These are phyloP conservation scores for Nakaseomyces nivariensis DNA, from an alignment of 1,139 yeast species.

Conservation along the genomic window DNA sequence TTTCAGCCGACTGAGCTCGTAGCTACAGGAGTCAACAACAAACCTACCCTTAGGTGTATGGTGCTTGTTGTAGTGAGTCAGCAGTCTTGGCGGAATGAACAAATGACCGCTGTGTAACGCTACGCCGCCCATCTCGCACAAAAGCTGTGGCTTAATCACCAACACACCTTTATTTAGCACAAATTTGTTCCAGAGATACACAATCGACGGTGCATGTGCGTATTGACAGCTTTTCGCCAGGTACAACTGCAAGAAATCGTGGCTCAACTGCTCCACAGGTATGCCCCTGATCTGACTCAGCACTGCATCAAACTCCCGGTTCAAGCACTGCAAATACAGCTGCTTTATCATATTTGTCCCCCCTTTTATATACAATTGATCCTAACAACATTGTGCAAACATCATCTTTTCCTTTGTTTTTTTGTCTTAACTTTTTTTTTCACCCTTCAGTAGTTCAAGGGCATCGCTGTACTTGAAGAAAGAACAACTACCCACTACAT, in stretches of 20 bases:
- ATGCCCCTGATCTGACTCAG: slow-evolving; percentile 10
- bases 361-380: too few relatives aligned
- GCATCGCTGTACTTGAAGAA: too few relatives aligned
- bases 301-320: slow-evolving; percentile 18
- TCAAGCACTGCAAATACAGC: slow-evolving; percentile 17
- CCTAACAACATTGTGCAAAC: too few relatives aligned
- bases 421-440: too few relatives aligned
- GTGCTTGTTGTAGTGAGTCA: slow-evolving; percentile 13
- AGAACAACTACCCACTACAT: too few relatives aligned
- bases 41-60: slow-evolving; percentile 1
- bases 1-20: slow-evolving; percentile 19
- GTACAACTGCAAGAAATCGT: slow-evolving; percentile 17
- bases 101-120: slow-evolving; percentile 16
- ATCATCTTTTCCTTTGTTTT: too few relatives aligned
- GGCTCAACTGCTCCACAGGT: slow-evolving; percentile 17
- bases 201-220: slow-evolving; percentile 22
- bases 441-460: too few relatives aligned
- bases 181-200: slow-evolving; percentile 25
- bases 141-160: slow-evolving; percentile 15
- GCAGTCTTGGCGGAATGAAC: slow-evolving; percentile 18
- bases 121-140: slow-evolving; percentile 22
- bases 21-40: slow-evolving; percentile 9
- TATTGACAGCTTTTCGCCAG: slow-evolving; percentile 20
- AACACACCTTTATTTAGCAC: slow-evolving; percentile 17
- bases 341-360: slow-evolving; percentile 6